Percentiles rank a stretch among this genome's conserved stretches.
phyloP scores from a whole-genome alignment of 208 protist species.

The Leishmania turanica region DNA sequence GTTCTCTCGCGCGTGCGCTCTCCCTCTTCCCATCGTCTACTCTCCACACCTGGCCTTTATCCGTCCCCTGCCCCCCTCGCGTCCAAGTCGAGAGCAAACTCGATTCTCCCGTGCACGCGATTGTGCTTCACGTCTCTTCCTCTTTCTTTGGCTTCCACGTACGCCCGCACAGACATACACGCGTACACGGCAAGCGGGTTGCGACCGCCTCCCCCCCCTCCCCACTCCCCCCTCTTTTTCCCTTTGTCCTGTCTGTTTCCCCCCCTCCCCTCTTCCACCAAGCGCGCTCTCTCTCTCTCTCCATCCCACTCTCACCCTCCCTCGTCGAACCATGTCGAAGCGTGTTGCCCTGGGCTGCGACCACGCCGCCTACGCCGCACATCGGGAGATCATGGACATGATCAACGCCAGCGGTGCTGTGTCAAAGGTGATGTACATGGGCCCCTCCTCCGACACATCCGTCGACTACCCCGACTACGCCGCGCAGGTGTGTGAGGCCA shows the following conservation, averaged over 20 bases:
- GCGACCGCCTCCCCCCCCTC: not conserved
- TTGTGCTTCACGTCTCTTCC: not conserved
- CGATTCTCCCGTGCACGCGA: not conserved
- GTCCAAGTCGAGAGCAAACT: not conserved
- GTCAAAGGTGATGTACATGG: slow-evolving; percentile 79
- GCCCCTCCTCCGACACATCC: slow-evolving; percentile 42
- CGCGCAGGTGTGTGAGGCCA: slow-evolving; percentile 51
- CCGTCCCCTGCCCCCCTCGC: not conserved
- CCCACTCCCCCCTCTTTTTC: no score
- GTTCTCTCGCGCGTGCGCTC: not conserved
- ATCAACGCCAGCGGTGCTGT: slow-evolving; percentile 50
- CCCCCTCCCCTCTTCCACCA: no score
- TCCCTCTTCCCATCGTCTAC: not conserved
- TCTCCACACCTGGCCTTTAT: not conserved
- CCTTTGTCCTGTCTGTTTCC: not conserved
- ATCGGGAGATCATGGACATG: slow-evolving; percentile 67
- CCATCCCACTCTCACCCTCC: not conserved
- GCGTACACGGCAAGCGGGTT: not conserved
- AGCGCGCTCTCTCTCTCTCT: not conserved
- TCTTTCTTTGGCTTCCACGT: not conserved
- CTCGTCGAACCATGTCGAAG: slow-evolving; percentile 41
- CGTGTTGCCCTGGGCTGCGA: slow-evolving; percentile 89
- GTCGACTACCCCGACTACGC: slow-evolving; percentile 96
- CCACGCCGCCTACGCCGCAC: slow-evolving; percentile 73
- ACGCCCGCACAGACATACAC: not conserved